A percentile compares a stretch with the other conserved stretches of the same genome.
These are phyloP conservation scores for Alternaria longipes DNA, from an alignment of 2,329 filamentous ascomycete species.

Conservation along the genomic window DNA sequence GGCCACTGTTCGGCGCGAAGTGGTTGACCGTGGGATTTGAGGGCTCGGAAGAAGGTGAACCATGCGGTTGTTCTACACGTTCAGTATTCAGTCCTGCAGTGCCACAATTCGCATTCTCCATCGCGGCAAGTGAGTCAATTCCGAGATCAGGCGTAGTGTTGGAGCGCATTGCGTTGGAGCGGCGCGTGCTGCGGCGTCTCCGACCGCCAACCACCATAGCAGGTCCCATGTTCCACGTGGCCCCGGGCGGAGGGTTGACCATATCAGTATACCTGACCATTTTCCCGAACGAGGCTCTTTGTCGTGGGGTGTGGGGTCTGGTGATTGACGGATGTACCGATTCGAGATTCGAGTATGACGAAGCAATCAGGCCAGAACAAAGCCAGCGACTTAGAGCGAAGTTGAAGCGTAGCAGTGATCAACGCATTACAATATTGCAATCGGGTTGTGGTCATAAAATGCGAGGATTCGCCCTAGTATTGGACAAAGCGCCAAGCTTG, in stretches of 20 bases:
- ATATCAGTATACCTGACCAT: conserved; percentile 8
- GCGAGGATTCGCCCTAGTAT: neutral
- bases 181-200: conserved; percentile 32
- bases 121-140: conserved; percentile 9
- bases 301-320: neutral
- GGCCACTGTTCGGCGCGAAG: conserved; percentile 7
- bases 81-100: conserved; percentile 3
- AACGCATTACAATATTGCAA: neutral
- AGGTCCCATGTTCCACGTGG: conserved; percentile 11
- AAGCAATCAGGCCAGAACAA: neutral
- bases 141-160: conserved; percentile 25
- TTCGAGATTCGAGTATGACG: neutral
- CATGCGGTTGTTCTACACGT: conserved; percentile 12
- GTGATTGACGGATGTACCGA: neutral
- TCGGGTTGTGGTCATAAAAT: neutral
- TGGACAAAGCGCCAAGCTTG: conserved; percentile 3
- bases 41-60: conserved; percentile 7
- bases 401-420: neutral
- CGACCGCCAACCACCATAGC: conserved; percentile 24
- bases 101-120: conserved; percentile 9
- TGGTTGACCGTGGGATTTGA: conserved; percentile 9
- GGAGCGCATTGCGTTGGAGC: conserved; percentile 25
- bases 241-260: conserved; percentile 1
- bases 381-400: neutral
- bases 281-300: neutral